These are phyloP conservation scores for Parastagonospora avenae DNA, from an alignment of 2,329 filamentous ascomycete genomes.

Conservation along the genomic window DNA sequence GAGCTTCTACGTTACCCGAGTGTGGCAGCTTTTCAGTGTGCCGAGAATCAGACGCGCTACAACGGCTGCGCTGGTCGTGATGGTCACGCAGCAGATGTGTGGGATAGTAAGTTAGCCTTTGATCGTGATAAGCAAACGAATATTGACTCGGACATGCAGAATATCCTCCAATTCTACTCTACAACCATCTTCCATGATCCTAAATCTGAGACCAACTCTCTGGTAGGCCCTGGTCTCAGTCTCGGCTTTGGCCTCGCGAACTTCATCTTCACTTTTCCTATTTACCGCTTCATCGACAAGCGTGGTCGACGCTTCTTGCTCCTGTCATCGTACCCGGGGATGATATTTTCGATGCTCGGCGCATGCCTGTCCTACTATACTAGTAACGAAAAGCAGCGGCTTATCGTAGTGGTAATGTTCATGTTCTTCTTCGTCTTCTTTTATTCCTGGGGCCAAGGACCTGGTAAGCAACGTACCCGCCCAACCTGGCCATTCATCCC, in stretches of 20 bases:
- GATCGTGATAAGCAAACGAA: background rate
- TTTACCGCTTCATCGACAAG: conserved; percentile 3
- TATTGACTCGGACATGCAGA: background rate
- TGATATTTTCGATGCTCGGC: background rate
- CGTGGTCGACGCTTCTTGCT: background rate
- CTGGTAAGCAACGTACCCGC: background rate
- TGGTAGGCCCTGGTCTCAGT: background rate
- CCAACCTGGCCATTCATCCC: too few relatives aligned
- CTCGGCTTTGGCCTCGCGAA: conserved; percentile 4
- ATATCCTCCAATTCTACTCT: conserved; percentile 1
- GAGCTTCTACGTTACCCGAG: conserved; percentile 2
- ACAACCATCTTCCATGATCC: conserved; percentile 1
- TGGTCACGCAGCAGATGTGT: conserved; percentile 4
- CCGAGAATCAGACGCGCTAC: conserved; percentile 3
- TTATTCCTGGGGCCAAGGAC: conserved; percentile 2
- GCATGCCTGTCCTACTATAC: conserved; percentile 1
- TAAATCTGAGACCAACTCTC: background rate
- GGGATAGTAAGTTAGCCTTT: background rate
- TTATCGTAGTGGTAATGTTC: background rate
- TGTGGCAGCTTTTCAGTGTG: conserved; percentile 2
- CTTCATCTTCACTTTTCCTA: conserved; percentile 3
- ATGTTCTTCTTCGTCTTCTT: conserved; percentile 4
- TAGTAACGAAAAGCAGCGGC: background rate
- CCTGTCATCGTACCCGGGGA: background rate
- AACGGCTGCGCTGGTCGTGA: background rate